phyloP scores from a whole-genome alignment of 345 rosid genomes.

The Eucalyptus pauciflora region DNA sequence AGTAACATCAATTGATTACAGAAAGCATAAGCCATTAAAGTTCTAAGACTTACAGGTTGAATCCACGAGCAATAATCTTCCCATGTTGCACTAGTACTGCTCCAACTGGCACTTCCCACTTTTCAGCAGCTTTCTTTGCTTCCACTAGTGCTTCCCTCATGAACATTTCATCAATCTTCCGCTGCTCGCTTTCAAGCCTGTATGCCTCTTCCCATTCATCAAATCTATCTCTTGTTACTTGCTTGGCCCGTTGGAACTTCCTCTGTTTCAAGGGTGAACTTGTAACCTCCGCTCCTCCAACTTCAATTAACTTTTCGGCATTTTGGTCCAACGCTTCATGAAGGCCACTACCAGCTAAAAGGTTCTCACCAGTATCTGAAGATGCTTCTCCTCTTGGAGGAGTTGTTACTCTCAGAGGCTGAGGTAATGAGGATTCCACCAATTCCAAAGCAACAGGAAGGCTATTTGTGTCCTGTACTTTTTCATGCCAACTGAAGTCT shows the following conservation, averaged over 20 bases:
- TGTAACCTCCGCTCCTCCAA: slow-evolving; percentile 12
- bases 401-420: not conserved
- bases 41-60: slow-evolving; percentile 54
- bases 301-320: slow-evolving; percentile 23
- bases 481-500: slow-evolving; percentile 12
- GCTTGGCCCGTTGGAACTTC: slow-evolving; percentile 61
- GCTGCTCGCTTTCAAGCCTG: slow-evolving; percentile 54
- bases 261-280: slow-evolving; percentile 41
- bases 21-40: not conserved
- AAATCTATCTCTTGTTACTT: slow-evolving; percentile 64
- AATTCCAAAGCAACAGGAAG: not conserved
- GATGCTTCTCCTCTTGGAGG: slow-evolving; percentile 7
- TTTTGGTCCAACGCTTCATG: slow-evolving; percentile 17
- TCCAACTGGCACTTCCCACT: slow-evolving; percentile 98
- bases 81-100: slow-evolving; percentile 90
- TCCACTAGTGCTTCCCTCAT: slow-evolving; percentile 92
- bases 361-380: slow-evolving; percentile 17
- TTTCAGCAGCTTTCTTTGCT: slow-evolving; percentile 92
- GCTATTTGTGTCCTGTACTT: not conserved
- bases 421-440: not conserved
- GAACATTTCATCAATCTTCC: slow-evolving; percentile 66
- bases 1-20: not conserved
- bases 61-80: slow-evolving; percentile 86
- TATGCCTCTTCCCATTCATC: slow-evolving; percentile 99
- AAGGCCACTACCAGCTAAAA: slow-evolving; percentile 20